Conservation (phyloP, 2,329 filamentous ascomycete species). For the Trichophaea hybrida region DNA sequence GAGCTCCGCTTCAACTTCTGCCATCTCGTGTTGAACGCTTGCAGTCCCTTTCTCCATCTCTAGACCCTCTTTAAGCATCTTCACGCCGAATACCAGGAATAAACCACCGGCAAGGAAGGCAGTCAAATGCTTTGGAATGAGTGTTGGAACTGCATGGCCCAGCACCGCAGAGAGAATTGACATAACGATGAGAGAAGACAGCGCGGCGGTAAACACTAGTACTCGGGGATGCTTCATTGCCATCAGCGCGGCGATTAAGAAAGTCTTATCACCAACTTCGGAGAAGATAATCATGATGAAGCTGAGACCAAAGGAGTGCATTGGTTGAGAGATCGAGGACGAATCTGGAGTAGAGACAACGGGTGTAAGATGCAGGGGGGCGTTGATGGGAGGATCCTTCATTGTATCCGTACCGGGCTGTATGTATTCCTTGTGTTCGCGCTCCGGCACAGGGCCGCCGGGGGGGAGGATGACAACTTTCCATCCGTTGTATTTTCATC, state of each 20-base stretch:
- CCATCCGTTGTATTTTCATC: neutral
- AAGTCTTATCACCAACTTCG: constrained; percentile 96
- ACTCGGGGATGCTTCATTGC: constrained; percentile 94
- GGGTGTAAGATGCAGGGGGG: constrained; percentile 12
- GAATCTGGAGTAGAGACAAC: constrained; percentile 3
- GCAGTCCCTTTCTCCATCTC: constrained; percentile 87
- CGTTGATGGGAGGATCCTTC: constrained; percentile 13
- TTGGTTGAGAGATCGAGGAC: constrained; percentile 17
- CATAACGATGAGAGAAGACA: constrained; percentile 82
- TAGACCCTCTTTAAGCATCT: constrained; percentile 71
- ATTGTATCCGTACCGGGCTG: constrained; percentile 18
- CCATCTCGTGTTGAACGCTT: constrained; percentile 62
- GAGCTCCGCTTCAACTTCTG: constrained; percentile 60
- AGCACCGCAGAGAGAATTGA: constrained; percentile 84
- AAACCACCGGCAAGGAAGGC: constrained; percentile 71
- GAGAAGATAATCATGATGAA: constrained; percentile 96
- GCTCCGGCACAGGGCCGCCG: constrained; percentile 12
- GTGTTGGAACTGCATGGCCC: constrained; percentile 76
- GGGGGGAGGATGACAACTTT: neutral
- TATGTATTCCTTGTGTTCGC: constrained; percentile 21
- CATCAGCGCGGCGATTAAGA: constrained; percentile 93
- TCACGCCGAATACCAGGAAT: constrained; percentile 79
- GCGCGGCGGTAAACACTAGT: constrained; percentile 89
- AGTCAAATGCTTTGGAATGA: constrained; percentile 82
- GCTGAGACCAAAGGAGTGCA: constrained; percentile 78